Evolutionary conservation across 805 yeast genomes (phyloP).

Genomic region (Saturnispora bothae): DNA sequence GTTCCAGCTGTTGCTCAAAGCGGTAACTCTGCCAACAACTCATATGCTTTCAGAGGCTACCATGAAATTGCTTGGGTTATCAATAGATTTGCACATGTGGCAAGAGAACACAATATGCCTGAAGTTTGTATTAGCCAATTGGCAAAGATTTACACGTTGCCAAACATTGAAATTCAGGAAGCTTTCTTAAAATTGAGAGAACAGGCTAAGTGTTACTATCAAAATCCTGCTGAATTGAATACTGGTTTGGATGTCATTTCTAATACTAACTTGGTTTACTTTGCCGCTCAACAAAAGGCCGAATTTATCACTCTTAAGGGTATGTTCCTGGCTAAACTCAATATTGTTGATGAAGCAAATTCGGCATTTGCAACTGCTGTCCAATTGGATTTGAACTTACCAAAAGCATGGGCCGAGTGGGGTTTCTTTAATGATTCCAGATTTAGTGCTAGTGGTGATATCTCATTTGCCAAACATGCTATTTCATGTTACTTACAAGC

Average conservation of each 20-base stretch:
- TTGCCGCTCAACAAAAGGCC: constrained; percentile 96
- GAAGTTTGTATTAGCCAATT: constrained; percentile 91
- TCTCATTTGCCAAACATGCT: constrained; percentile 84
- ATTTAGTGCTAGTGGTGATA: constrained; percentile 70
- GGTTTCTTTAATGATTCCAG: constrained; percentile 88
- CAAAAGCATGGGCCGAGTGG: constrained; percentile 99
- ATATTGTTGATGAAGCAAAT: constrained; percentile 89
- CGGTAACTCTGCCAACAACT: constrained; percentile 62
- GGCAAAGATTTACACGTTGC: constrained; percentile 87
- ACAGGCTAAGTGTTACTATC: constrained; percentile 96
- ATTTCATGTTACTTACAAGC: constrained; percentile 95
- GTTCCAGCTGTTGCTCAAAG: constrained; percentile 76
- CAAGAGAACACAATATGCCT: constrained; percentile 92
- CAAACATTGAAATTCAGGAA: constrained; percentile 96
- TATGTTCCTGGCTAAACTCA: constrained; percentile 87
- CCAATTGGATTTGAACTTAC: constrained; percentile 84
- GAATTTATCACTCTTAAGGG: constrained; percentile 97
- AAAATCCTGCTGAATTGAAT: constrained; percentile 77
- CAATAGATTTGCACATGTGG: constrained; percentile 96
- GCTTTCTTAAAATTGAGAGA: constrained; percentile 92
- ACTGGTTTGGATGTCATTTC: constrained; percentile 96
- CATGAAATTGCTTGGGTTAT: constrained; percentile 99
- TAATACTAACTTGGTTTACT: constrained; percentile 89
- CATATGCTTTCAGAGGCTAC: constrained; percentile 94
- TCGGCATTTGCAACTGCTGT: constrained; percentile 98